These are phyloP conservation scores for Alisma plantagoaquatica DNA, from an alignment of 106 monocot genomes.

Conservation along the genomic window DNA sequence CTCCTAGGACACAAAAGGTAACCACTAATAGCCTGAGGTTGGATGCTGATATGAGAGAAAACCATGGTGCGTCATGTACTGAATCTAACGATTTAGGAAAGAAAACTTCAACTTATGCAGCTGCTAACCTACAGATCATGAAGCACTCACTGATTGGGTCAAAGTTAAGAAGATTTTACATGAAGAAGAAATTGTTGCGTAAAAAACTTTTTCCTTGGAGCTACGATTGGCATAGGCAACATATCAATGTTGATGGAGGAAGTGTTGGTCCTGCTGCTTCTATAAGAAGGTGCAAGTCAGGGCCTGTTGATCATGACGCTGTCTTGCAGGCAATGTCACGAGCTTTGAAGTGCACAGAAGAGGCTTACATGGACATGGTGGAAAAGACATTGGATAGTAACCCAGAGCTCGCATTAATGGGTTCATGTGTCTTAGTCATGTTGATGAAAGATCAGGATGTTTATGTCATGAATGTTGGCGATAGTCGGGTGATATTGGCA, in stretches of 20 bases:
- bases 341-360: conserved; percentile 73
- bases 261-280: conserved; percentile 17
- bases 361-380: conserved; percentile 85
- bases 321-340: conserved; percentile 74
- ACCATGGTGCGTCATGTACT: conserved; percentile 21
- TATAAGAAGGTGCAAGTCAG: conserved; percentile 69
- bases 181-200: conserved; percentile 57
- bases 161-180: conserved; percentile 61
- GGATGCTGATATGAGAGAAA: conserved; percentile 17
- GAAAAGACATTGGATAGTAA: conserved; percentile 64
- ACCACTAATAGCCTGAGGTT: conserved; percentile 17
- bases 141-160: conserved; percentile 36
- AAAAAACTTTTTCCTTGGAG: conserved; percentile 92
- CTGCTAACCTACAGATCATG: conserved; percentile 26
- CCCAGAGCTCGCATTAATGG: conserved; percentile 98
- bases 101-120: conserved; percentile 35
- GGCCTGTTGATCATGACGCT: conserved; percentile 76
- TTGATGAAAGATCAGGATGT: conserved; percentile 99
- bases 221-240: conserved; percentile 91
- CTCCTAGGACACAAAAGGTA: conserved; percentile 13
- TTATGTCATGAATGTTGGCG: conserved; percentile 95
- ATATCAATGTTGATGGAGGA: conserved; percentile 31
- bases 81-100: conserved; percentile 13
- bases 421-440: conserved; percentile 98
- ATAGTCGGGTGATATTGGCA: conserved; percentile 85